Evolutionary conservation across 345 rosid genomes (phyloP), one percentile per base, ranked within the genome.

Genomic region (Xanthoceras sorbifolium): DNA sequence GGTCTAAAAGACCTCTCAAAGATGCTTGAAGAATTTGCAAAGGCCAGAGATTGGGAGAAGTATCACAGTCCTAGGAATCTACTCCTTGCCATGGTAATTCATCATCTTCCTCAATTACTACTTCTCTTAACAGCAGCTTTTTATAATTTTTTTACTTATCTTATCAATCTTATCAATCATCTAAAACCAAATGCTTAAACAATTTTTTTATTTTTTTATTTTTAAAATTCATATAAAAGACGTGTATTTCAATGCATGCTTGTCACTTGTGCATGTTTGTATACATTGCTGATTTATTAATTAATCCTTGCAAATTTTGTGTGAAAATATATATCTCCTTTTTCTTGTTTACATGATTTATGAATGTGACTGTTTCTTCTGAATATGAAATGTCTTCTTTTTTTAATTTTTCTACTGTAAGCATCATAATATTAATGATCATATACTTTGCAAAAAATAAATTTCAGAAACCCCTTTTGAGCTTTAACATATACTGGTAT

Each of bases 71-170:
- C 89, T 1, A 80, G 89, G 64, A 86, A 86, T 79, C 84, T 86
- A 25, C 87, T 86, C 48, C 89, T 86, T 84, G 89, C 89, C 25
- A 84, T 86, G 84, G 87, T 86, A 86, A 67, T 50, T 54, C 46
- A 22, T 71, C 59, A 10, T 26, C 15, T 2, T n/a, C 34, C 3
- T 34, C 42, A 38, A 38, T 38, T 38, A 8, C 42, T 38, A 38
- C 11, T 44, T 17, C 44, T 18, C 40, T 44, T 65, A 15, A 62
- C 57, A 14, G 1, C 17, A 68, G 23, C 36, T 25, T 31, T n/a
- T n/a, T n/a, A n/a, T n/a, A n/a, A n/a, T n/a, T 26, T 73, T 1
- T 38, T 46, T 55, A 59, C 34, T 74, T 70, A 50, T 32, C 4
- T n/a, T 32, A n/a, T n/a, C n/a, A n/a, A n/a, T n/a, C n/a, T n/a